Conservation (phyloP, 805 yeast species). For the Alloascoidea africana region DNA sequence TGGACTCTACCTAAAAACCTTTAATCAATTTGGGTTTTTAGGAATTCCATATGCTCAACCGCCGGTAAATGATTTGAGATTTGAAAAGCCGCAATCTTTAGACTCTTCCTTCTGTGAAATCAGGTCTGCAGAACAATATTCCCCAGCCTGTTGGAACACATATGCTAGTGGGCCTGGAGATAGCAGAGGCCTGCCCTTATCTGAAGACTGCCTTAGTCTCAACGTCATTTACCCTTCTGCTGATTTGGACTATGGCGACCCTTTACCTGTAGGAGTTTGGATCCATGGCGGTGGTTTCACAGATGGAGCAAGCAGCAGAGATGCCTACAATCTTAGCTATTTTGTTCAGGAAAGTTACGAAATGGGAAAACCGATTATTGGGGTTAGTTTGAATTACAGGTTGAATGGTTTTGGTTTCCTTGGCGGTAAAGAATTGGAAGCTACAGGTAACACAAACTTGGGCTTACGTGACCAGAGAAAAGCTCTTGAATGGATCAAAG, state of each 20-base stretch:
- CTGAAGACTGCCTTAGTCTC: conserved; percentile 18
- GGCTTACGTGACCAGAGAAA: conserved; percentile 21
- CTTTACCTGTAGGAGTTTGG: conserved; percentile 19
- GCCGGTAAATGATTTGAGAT: conserved; percentile 14
- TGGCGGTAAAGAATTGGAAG: conserved; percentile 12
- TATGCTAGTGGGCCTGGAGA: conserved; percentile 4
- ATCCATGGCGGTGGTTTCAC: conserved; percentile 22
- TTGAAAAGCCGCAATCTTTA: conserved; percentile 11
- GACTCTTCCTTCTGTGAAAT: conserved; percentile 9
- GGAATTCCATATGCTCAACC: conserved; percentile 18
- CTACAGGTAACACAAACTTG: conserved; percentile 15
- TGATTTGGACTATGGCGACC: conserved; percentile 5
- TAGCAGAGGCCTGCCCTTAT: conserved; percentile 7
- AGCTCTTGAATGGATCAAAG: conserved; percentile 21
- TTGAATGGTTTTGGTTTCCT: conserved; percentile 22
- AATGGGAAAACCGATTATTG: conserved; percentile 14
- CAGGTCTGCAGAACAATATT: conserved; percentile 10
- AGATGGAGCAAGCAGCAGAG: conserved; percentile 12
- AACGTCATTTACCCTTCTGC: conserved; percentile 17
- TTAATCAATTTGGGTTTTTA: background rate
- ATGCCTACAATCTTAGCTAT: conserved; percentile 9
- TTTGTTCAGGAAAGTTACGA: conserved; percentile 9
- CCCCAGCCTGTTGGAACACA: conserved; percentile 12
- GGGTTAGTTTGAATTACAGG: conserved; percentile 23
- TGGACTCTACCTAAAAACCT: background rate